Base-by-base conservation (phyloP, 371 early-diverging fungal genomes). In the Haplosporangium sp. region DNA sequence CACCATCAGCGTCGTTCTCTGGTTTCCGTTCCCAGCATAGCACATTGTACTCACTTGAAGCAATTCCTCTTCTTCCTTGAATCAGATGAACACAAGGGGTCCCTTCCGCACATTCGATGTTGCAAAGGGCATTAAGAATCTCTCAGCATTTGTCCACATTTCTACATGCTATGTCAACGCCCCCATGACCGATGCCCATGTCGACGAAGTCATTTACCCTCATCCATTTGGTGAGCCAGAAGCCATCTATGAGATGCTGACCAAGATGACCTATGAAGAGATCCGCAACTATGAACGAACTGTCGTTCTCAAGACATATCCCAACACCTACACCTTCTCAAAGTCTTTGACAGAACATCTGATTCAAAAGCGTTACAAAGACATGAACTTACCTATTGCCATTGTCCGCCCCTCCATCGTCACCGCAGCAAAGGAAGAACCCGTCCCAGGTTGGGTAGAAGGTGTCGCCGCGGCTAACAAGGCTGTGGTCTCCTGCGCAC, bases 381-480 rank as follows among this genome's bases (percentile, higher is more conserved):
- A 69, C 8, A 88, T 83, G 66, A 59, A 67, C 10, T 29, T 73
- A 56, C 87, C 88, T 13, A 76, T 89, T 20, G 85, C 82, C 18
- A 90, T 90, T 45, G 73, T 88, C 51, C 83, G 89, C 61, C 73
- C 85, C 12, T 82, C 84, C 1, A 84, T 87, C 48, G 83, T 90
- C 37, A 86, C 88, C 13, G 86, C 88, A 2, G 84, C 86, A 59
- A 69, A 82, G 9, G 62, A 46, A 8, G 88, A 89, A 50, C 90
- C 90, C 13, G 74, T 90, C 9, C 82, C 85, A n/a, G 90, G 88
- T 36, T 90, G 90, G 90, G 89, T 89, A 13, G 90, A 90, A 64
- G 87, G 88, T n/a, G 85, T 85, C 8, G 86, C 86, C 37, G 89
- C 87, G 16, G 81, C 86, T 6, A 87, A 87, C 69, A 80, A 67